Evolutionary conservation across 371 early-diverging fungal genomes (phyloP), one percentile per base, ranked within the genome.

Genomic region (Actinomortierella ambigua): DNA sequence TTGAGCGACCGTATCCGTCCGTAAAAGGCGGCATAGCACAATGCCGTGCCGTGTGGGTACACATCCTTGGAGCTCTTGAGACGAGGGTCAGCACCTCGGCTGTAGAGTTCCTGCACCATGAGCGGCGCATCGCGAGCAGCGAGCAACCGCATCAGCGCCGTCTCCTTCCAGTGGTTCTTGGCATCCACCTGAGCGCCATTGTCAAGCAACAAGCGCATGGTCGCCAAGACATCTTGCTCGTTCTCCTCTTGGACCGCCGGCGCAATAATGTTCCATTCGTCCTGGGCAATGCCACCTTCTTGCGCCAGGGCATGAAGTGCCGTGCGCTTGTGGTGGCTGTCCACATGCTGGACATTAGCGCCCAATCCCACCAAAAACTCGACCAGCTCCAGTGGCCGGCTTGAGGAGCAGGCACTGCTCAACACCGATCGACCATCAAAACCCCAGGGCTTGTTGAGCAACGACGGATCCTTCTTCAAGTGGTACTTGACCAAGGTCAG

Each of bases 141-240:
- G 39, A 69, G 53, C 13, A 69, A 41, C 4, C 56, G 50, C 69
- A 69, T 69, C 57, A 69, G 27, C 7, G 63, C 23, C 4, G 69
- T 69, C 47, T 69, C 69, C 61, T 69, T 69, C 69, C 69, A 69
- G 43, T 63, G 60, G 46, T 69, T 69, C 63, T 63, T 69, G 52
- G 63, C 69, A 46, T 69, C 63, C 6, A 69, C 69, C 2, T 23
- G 28, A 2, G 69, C 69, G 11, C 64, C 69, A 46, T 60, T 22
- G 41, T 69, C 69, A 34, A 69, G 27, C 11, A 69, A 46, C 63
- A 59, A 69, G 1, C 69, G 69, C 69, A 69, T 69, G 6, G 69
- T 49, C 1, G 63, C 69, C 53, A 69, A 55, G 11, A 59, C 63
- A 57, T 69, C 69, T 43, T 41, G 63, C 20, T 69, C 69, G 41